Conservation (phyloP, 805 yeast species). For the Starmerella ratchasimensis region DNA sequence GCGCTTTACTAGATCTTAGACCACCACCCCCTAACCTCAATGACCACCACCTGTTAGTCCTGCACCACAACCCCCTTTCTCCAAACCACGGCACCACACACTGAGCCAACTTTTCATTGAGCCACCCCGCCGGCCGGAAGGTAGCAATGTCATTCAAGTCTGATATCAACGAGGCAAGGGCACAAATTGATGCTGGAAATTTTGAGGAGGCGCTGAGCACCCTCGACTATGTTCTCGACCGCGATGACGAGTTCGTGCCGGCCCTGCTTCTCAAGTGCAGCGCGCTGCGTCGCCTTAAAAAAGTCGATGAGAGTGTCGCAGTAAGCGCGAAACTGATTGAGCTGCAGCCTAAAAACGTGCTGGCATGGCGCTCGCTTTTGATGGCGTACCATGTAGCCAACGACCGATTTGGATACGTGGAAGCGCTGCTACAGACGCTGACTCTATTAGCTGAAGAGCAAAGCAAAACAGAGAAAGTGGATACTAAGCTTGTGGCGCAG, state of each 20-base stretch:
- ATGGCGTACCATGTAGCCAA: constrained; percentile 18
- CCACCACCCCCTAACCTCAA: too few relatives aligned
- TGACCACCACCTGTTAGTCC: too few relatives aligned
- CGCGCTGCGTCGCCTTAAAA: constrained; percentile 35
- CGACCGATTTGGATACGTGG: constrained; percentile 16
- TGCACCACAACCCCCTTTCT: too few relatives aligned
- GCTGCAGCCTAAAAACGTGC: constrained; percentile 32
- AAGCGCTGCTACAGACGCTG: constrained; percentile 15
- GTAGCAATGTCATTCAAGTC: constrained; percentile 2
- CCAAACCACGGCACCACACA: too few relatives aligned
- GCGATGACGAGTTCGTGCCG: constrained; percentile 45
- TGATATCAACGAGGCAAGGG: constrained; percentile 9
- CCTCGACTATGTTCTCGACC: constrained; percentile 40
- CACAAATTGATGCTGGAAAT: constrained; percentile 30
- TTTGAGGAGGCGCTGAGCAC: constrained; percentile 48
- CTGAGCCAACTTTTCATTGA: too few relatives aligned
- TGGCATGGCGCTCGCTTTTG: constrained; percentile 75
- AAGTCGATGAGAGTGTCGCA: constrained; percentile 36
- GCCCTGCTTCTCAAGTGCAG: constrained; percentile 53
- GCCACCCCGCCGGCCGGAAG: too few relatives aligned
- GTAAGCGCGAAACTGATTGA: constrained; percentile 35
- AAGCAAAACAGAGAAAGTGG: background rate
- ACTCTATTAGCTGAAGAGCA: constrained; percentile 14
- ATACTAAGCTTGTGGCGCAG: too few relatives aligned
- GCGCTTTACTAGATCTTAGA: too few relatives aligned